A percentile compares a stretch with the other conserved stretches of the same genome.
phyloP scores from a whole-genome alignment of 495 filamentous ascomycete species.

The Rusavskia elegans region DNA sequence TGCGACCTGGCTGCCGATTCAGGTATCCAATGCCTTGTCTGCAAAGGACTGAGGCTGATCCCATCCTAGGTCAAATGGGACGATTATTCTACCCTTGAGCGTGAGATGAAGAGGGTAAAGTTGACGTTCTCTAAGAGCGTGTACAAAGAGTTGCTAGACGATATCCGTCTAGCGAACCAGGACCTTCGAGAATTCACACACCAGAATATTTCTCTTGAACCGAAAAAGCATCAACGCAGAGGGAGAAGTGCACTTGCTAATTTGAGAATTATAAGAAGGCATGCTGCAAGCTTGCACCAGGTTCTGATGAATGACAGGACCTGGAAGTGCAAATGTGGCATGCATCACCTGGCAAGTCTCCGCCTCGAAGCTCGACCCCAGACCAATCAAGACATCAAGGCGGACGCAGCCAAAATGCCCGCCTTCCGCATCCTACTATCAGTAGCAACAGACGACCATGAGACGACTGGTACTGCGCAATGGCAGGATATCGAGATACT shows the following conservation, averaged over 20 bases:
- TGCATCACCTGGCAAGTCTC: conserved; percentile 11
- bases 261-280: conserved; percentile 4
- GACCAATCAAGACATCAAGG: neutral
- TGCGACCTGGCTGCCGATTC: neutral
- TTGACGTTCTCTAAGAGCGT: conserved; percentile 11
- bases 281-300: conserved; percentile 9
- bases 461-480: neutral
- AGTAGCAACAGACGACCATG: neutral
- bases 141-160: conserved; percentile 10
- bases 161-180: conserved; percentile 13
- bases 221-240: conserved; percentile 1
- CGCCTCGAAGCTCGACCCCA: conserved; percentile 8
- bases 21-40: neutral
- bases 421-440: conserved; percentile 1
- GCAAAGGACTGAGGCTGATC: neutral
- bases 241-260: neutral
- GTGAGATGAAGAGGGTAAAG: conserved; percentile 11
- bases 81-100: conserved; percentile 4
- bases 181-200: conserved; percentile 7
- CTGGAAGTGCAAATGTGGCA: conserved; percentile 15
- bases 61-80: neutral
- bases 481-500: neutral
- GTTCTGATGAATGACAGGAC: conserved; percentile 9
- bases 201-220: conserved; percentile 8
- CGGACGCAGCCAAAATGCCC: neutral